Base-by-base conservation (phyloP, 2,329 filamentous ascomycete species). In the Colletotrichum spaethianum region DNA sequence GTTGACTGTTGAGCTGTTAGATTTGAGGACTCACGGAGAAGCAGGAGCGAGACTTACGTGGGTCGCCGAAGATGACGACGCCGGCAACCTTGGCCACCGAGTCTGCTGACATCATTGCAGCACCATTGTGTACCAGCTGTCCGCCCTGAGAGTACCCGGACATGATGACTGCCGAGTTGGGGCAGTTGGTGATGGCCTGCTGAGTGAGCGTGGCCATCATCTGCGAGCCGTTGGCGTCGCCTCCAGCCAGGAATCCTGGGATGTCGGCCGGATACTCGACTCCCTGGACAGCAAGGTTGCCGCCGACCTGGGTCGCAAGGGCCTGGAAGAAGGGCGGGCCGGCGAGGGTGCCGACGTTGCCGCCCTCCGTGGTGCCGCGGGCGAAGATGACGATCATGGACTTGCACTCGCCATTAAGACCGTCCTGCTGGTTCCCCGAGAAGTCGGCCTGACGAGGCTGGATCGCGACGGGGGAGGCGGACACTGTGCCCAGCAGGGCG, bases 331-430 rank as follows among this genome's bases (percentile, higher is more conserved):
- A 86, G 1, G 86, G 83, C 2, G 87, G 87, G 0, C 88, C 88
- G 2, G 84, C 82, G 7, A 85, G 72, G 31, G 76, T 76, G 28
- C 88, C 88, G 61, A 90, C 85, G 74, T 88, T 89, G 50, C 87
- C 87, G 1, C 73, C 44, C 78, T 90, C 87, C 7, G 83, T 85
- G 4, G 88, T 89, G 11, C 88, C 88, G 23, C 88, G 84, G n/a
- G 88, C 88, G 74, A 87, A 90, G 75, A 90, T 85, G 63, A 90
- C 78, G 9, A 87, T 89, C 73, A 87, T 82, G 40, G 81, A 76
- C 42, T 83, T 84, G 78, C 85, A 87, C 4, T 48, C 40, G 18
- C 72, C 73, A 20, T 59, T 61, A 28, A 74, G 68, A 31, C 72
- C 71, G 52, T 74, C 65, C 38, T 67, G 72, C n/a, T 57, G 55